Evolutionary conservation across 129 eudicot genomes (phyloP).

Genomic region (Gnaphalium uliginosum): DNA sequence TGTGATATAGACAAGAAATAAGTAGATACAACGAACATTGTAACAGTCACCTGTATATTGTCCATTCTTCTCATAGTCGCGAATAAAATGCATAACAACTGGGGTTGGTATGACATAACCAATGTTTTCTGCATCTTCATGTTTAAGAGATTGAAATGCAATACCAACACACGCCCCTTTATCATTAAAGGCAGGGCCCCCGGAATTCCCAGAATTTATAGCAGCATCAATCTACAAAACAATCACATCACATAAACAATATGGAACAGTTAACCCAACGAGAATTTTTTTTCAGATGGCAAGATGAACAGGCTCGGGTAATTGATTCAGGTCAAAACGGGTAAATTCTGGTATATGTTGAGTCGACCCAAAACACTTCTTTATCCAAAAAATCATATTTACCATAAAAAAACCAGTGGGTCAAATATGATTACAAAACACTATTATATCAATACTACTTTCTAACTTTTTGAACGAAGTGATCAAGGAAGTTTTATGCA

Average conservation of each 20-base stretch:
- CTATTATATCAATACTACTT: neutral
- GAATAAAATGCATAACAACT: constrained; percentile 55
- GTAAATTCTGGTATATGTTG: neutral
- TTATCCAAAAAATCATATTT: no score
- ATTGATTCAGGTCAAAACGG: neutral
- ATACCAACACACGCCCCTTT: constrained; percentile 63
- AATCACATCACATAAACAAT: constrained; percentile 21
- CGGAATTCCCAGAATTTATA: constrained; percentile 65
- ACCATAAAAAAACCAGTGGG: neutral
- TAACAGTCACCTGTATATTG: constrained; percentile 50
- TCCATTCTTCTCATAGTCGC: constrained; percentile 60
- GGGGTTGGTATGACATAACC: constrained; percentile 73
- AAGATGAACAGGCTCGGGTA: neutral
- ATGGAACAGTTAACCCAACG: constrained; percentile 2
- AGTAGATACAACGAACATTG: neutral
- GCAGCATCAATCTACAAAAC: constrained; percentile 64
- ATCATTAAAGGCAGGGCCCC: constrained; percentile 63
- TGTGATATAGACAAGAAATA: neutral
- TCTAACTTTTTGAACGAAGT: neutral
- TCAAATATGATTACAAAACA: neutral
- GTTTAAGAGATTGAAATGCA: constrained; percentile 70
- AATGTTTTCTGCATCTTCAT: constrained; percentile 65
- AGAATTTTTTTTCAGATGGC: neutral
- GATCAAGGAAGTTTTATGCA: neutral
- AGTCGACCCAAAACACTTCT: neutral